These are phyloP conservation scores for Colletotrichum filicis DNA, from an alignment of 2,329 filamentous ascomycete species.

Conservation along the genomic window DNA sequence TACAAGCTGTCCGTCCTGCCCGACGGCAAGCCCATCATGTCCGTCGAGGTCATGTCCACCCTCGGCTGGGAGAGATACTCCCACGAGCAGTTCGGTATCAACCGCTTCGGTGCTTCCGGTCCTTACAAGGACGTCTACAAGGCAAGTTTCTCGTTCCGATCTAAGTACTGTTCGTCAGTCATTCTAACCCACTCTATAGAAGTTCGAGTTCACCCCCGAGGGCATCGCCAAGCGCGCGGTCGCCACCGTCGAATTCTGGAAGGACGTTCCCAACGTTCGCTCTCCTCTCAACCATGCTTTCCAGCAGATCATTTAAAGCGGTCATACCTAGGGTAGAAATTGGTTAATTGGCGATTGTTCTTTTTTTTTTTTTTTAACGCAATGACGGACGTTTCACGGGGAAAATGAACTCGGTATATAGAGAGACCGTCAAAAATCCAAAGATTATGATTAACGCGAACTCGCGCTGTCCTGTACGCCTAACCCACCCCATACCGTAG, in stretches of 20 bases:
- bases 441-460: conserved; percentile 36
- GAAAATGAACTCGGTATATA: conserved; percentile 37
- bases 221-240: conserved; percentile 95
- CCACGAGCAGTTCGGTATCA: conserved; percentile 99
- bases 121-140: conserved; percentile 98
- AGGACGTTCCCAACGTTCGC: conserved; percentile 88
- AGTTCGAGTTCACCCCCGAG: conserved; percentile 99
- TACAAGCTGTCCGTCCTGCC: conserved; percentile 94
- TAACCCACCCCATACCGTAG: conserved; percentile 6
- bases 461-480: conserved; percentile 20
- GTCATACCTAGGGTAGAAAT: conserved; percentile 27
- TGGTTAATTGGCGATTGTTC: conserved; percentile 33
- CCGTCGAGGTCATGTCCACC: conserved; percentile 96
- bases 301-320: conserved; percentile 88
- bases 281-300: conserved; percentile 98
- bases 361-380: conserved; percentile 31
- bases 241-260: conserved; percentile 96
- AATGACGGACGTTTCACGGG: conserved; percentile 31
- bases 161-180: neutral
- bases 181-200: conserved; percentile 67
- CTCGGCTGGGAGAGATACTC: conserved; percentile 99
- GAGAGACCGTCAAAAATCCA: conserved; percentile 33
- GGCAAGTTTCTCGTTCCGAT: conserved; percentile 58
- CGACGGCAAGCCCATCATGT: conserved; percentile 92
- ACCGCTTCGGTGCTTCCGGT: conserved; percentile 97